Evolutionary conservation across 768 basidiomycete genomes (phyloP), one percentile per base, ranked within the genome.

Genomic region (Candolleomyces eurysporus): DNA sequence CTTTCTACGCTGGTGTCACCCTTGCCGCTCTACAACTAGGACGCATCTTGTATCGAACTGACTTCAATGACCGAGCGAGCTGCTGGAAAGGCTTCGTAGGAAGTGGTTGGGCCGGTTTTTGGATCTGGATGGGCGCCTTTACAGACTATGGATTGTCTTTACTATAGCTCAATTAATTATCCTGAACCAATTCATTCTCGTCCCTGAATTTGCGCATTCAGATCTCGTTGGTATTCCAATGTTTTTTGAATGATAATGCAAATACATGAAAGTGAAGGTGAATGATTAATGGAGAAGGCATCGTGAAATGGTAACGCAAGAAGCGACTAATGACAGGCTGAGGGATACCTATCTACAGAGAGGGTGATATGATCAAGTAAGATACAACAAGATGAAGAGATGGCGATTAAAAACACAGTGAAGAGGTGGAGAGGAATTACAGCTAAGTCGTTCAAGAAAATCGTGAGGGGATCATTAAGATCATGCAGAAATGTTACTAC

Each of bases 51-150:
- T 78, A 81, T 66, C 77, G 72, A 32, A 96, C 93, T 4, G 81
- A 97, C 67, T 94, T 94, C 62, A 79, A 96, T 54, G 75, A 71
- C 63, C 81, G 94, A 7, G 68, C 77, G 21, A 94, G 92, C 72
- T 97, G 95, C 70, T 97, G 95, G 95, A 82, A 81, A 63, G 92
- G 92, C 6, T 99, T 99, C 62, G 83, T 85, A 6, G 87, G 88
- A 1, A 96, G 94, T 72, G 93, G 93, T 0, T 93, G 89, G 88
- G 79, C 90, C 30, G 95, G 95, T 0, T 90, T 92, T 64, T 89
- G 88, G 87, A 76, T 96, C 13, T 95, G 91, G 91, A 83, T 85
- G 73, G 95, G 94, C 10, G 82, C 91, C 14, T 68, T 86, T 11
- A 82, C 74, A 14, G 94, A 97, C 73, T 94, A 93, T 68, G 63